A percentile compares a stretch with the other conserved stretches of the same genome.
Evolutionary conservation across 805 yeast genomes (phyloP).

Genomic region (Debaryomyces castellii): DNA sequence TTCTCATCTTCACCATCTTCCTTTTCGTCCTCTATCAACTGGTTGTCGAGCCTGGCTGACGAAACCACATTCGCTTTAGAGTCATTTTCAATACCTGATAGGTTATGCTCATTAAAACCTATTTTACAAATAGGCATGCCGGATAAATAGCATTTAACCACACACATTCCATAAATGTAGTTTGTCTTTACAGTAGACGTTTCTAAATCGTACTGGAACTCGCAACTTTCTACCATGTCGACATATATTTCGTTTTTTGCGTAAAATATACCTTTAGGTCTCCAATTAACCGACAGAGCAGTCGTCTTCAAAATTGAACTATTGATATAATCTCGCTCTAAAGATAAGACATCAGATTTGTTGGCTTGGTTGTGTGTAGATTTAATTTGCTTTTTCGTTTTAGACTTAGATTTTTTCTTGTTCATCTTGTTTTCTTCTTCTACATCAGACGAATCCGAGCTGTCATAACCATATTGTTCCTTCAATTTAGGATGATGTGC

Average conservation of each 20-base stretch:
- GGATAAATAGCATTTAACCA: conserved; percentile 38
- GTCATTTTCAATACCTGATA: conserved; percentile 32
- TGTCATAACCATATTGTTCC: conserved; percentile 1
- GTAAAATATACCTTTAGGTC: conserved; percentile 46
- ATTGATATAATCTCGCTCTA: conserved; percentile 41
- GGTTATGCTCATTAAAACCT: conserved; percentile 39
- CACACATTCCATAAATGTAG: conserved; percentile 33
- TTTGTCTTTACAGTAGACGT: conserved; percentile 26
- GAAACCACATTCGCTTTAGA: conserved; percentile 8
- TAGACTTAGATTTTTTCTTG: conserved; percentile 4
- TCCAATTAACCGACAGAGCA: conserved; percentile 54
- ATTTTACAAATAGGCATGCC: conserved; percentile 45
- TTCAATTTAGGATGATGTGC: conserved; percentile 22
- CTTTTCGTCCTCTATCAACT: conserved; percentile 6
- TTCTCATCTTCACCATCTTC: conserved; percentile 11
- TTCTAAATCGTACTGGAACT: conserved; percentile 35
- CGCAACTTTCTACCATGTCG: conserved; percentile 39
- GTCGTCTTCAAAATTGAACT: conserved; percentile 75
- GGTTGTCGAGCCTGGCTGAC: conserved; percentile 10
- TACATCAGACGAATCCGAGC: conserved; percentile 10
- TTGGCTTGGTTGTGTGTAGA: conserved; percentile 42
- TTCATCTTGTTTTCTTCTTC: conserved; percentile 1
- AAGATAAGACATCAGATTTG: conserved; percentile 27
- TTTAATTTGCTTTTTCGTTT: conserved; percentile 18
- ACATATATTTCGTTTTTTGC: conserved; percentile 44